Conservation (phyloP, 495 filamentous ascomycete species). For the Cetradonia linearis region DNA sequence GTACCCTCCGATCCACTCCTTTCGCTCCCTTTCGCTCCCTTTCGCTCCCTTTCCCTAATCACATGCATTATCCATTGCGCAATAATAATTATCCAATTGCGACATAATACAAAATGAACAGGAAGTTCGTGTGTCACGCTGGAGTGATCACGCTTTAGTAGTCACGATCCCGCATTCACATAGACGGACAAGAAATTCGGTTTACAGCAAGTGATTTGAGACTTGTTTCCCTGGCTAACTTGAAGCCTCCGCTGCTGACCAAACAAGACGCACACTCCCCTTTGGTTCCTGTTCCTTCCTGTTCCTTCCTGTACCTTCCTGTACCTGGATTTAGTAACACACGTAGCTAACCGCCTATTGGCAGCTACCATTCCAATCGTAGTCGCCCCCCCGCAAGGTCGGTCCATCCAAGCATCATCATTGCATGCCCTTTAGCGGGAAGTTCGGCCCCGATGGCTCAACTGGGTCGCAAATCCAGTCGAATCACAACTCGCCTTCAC, state of each 20-base stretch:
- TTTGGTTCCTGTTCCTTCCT: conserved; percentile 3
- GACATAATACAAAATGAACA: conserved; percentile 1
- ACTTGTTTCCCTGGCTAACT: no score
- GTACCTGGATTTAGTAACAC: conserved; percentile 1
- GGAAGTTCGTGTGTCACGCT: neutral
- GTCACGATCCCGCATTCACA: no score
- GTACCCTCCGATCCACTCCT: conserved; percentile 5
- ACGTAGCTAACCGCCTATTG: conserved; percentile 1
- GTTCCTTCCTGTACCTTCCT: no score
- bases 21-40: neutral
- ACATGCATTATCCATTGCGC: conserved; percentile 8
- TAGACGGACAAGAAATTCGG: no score
- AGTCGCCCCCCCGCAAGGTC: conserved; percentile 5
- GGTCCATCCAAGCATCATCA: neutral
- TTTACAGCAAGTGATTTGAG: no score
- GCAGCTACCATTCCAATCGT: conserved; percentile 6
- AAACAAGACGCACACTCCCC: neutral
- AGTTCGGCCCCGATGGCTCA: conserved; percentile 3
- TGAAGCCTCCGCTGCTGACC: neutral
- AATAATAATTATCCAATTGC: neutral
- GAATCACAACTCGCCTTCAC: neutral
- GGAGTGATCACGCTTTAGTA: no score
- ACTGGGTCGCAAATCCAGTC: conserved; percentile 7
- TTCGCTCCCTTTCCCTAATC: neutral
- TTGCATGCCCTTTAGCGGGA: conserved; percentile 2